A percentile compares a stretch with the other conserved stretches of the same genome.
phyloP scores from a whole-genome alignment of 139 green algal species.

The Nannochloris sp. region DNA sequence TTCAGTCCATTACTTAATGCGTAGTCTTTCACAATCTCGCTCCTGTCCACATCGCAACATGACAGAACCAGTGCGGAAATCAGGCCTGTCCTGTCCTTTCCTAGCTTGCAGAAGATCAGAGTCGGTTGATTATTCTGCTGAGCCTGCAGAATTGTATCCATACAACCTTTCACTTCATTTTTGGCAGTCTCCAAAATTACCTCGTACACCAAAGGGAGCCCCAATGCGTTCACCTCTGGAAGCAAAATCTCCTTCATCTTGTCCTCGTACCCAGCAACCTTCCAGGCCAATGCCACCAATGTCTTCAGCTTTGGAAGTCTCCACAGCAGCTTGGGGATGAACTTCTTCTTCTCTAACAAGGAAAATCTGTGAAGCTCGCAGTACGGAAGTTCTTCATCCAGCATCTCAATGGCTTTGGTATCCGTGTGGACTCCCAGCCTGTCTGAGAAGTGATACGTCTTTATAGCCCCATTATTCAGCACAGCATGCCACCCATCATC shows the following conservation, averaged over 20 bases:
- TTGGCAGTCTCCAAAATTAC: constrained; percentile 21
- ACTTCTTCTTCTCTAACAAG: constrained; percentile 21
- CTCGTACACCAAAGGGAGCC: constrained; percentile 31
- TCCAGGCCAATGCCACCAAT: constrained; percentile 15
- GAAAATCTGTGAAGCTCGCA: constrained; percentile 25
- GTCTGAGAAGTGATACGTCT: constrained; percentile 9
- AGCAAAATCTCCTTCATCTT: constrained; percentile 19
- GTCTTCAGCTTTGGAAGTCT: constrained; percentile 14
- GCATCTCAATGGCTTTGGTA: constrained; percentile 5
- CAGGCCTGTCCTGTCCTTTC: constrained; percentile 67
- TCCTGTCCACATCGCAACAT: constrained; percentile 30
- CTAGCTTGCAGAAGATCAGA: constrained; percentile 64
- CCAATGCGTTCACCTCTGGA: constrained; percentile 29
- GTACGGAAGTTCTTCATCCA: constrained; percentile 5
- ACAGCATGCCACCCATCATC: constrained; percentile 24
- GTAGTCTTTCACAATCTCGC: constrained; percentile 54
- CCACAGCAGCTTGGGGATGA: constrained; percentile 22
- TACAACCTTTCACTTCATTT: background rate
- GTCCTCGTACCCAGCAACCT: constrained; percentile 22
- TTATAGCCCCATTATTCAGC: constrained; percentile 24
- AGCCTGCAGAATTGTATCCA: constrained; percentile 25
- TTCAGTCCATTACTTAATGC: constrained; percentile 21
- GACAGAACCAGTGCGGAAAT: constrained; percentile 51
- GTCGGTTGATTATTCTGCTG: constrained; percentile 22
- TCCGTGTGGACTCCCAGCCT: background rate